These are phyloP conservation scores for Fusarium algeriense DNA, from an alignment of 2,329 filamentous ascomycete species.

Conservation along the genomic window DNA sequence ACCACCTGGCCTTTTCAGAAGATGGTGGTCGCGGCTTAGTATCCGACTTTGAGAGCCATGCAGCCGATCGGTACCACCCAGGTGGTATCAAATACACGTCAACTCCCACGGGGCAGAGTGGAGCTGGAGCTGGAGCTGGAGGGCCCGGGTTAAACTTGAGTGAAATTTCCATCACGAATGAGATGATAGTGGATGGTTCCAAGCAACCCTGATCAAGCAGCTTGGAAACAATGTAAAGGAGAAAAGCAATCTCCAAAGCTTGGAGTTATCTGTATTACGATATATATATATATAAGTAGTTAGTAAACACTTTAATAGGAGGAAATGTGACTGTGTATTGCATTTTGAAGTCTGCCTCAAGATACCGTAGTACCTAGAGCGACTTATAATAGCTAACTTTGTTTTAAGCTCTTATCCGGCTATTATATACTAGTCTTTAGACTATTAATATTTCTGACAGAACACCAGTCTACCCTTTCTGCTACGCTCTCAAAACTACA, in stretches of 20 bases:
- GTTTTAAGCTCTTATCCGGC: too few species aligned
- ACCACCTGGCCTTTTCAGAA: slow-evolving; percentile 33
- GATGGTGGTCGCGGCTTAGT: slow-evolving; percentile 15
- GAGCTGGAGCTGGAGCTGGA: not conserved
- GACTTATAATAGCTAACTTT: too few species aligned
- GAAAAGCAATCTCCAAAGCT: not conserved
- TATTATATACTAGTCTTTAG: too few species aligned
- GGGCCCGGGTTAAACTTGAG: slow-evolving; percentile 3
- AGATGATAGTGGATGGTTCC: slow-evolving; percentile 27
- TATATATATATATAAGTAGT: not conserved
- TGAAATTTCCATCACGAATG: slow-evolving; percentile 42
- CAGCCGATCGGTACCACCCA: slow-evolving; percentile 20
- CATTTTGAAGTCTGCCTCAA: too few species aligned
- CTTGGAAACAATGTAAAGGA: not conserved
- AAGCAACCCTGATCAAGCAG: not conserved
- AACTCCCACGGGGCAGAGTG: slow-evolving; percentile 23
- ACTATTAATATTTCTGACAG: too few species aligned
- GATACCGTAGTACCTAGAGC: too few species aligned
- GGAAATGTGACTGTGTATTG: not conserved
- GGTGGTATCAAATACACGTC: slow-evolving; percentile 24
- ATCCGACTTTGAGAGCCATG: slow-evolving; percentile 41
- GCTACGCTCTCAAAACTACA: too few species aligned
- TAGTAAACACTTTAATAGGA: not conserved
- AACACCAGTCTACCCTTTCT: too few species aligned
- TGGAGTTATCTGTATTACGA: not conserved